A percentile compares a stretch with the other conserved stretches of the same genome.
Conservation (phyloP, 129 eudicot species). For the Flaveria bidentis region DNA sequence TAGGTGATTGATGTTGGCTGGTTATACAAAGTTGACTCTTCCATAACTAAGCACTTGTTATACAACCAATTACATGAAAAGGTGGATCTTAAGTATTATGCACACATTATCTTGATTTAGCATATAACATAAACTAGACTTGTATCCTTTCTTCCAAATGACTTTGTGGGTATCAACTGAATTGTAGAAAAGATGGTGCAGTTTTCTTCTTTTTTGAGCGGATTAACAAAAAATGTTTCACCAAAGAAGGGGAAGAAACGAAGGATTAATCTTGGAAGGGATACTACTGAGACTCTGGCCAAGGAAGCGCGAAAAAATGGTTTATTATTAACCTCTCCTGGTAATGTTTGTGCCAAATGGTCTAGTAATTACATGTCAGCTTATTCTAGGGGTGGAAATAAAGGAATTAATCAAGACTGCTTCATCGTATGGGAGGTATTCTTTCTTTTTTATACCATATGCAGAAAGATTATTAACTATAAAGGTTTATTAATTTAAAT, state of each 20-base stretch:
- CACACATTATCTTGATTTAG: neutral
- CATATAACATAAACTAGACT: neutral
- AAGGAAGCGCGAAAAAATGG: slow-evolving; percentile 71
- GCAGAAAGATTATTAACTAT: neutral
- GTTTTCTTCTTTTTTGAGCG: slow-evolving; percentile 55
- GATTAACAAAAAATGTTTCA: slow-evolving; percentile 55
- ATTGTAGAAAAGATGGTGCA: slow-evolving; percentile 70
- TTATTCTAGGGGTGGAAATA: slow-evolving; percentile 71
- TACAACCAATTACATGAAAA: slow-evolving; percentile 15
- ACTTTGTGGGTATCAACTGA: slow-evolving; percentile 32
- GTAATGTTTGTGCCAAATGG: slow-evolving; percentile 43
- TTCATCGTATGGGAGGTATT: slow-evolving; percentile 84
- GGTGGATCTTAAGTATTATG: slow-evolving; percentile 12
- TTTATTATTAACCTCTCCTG: slow-evolving; percentile 57
- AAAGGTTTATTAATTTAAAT: slow-evolving; percentile 7
- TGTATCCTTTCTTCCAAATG: slow-evolving; percentile 12
- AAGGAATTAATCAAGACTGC: slow-evolving; percentile 81
- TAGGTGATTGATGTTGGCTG: slow-evolving; percentile 11
- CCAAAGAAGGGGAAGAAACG: slow-evolving; percentile 47
- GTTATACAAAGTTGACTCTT: slow-evolving; percentile 4
- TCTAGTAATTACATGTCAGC: slow-evolving; percentile 50
- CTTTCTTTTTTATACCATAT: neutral
- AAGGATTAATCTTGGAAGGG: slow-evolving; percentile 51
- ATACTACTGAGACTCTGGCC: slow-evolving; percentile 58
- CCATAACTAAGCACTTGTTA: neutral